Evolutionary conservation across 2,329 filamentous ascomycete genomes (phyloP), one percentile per base, ranked within the genome.

Genomic region (Colletotrichum simmondsii): DNA sequence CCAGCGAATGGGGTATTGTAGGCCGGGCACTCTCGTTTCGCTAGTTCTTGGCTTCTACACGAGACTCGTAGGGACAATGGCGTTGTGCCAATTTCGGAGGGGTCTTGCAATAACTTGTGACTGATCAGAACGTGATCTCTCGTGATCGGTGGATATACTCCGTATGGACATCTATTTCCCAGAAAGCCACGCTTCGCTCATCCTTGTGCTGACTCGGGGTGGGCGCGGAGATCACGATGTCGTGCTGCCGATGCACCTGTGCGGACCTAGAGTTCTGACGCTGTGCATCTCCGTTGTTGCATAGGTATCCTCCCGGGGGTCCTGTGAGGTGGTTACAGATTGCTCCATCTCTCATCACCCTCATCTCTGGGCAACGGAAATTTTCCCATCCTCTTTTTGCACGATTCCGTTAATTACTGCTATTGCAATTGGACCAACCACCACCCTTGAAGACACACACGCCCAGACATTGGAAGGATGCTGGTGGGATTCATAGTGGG

Each of bases 191-290:
- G 49, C 46, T 63, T 57, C 22, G 28, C 35, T 59, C 37, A 59
- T 46, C 64, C 54, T 59, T 28, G 53, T 26, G 28, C 61, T 73
- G 71, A 73, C 71, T 71, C 66, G 61, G 52, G 22, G 37, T 42
- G 37, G 52, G 61, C 61, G 42, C 42, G 67, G 60, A 73, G 71
- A 73, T 73, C 66, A 65, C 58, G 67, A 73, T 73, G 67, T 73
- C 71, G 71, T 73, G 67, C 67, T 60, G 71, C 54, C 35, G 64
- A 49, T 72, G 60, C 66, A 71, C n/a, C 6, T 64, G 65, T 57
- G 66, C 35, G 57, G 35, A 64, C 37, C 60, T 61, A 61, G 28
- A 62, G 35, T 73, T 71, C 71, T 73, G 66, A 71, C 71, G 42
- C 58, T 19, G n/a, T 54, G 52, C 52, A 56, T 26, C 52, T 49